Evolutionary conservation across 352 stramenopile species (phyloP), one percentile per base, ranked within the genome.

Genomic region (Globisporangium paroecandrum): DNA sequence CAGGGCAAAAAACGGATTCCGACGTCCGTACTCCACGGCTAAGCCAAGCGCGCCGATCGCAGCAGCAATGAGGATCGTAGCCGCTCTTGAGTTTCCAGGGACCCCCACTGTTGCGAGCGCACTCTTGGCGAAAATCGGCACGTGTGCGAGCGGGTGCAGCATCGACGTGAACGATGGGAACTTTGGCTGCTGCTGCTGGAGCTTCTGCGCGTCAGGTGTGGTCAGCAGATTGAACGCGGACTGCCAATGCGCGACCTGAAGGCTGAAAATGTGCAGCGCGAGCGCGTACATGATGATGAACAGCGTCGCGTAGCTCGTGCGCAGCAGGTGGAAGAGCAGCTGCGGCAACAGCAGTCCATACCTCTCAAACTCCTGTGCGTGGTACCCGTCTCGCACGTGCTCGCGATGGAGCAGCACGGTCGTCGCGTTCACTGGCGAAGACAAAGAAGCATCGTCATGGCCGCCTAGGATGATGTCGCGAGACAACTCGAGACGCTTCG

Each of bases 201-300:
- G 56, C 36, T n/a, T 18, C 10, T 56, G 41, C 2, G 49, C 63
- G 20, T 64, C 65, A 10, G 64, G 24, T 6, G 67, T 66, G n/a
- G 71, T 69, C 25, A 84, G 75, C 12, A 89, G 62, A 25, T 80
- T 75, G 57, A 93, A 93, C 29, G 79, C 74, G 10, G 59, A 75
- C 69, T 95, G 87, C 85, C 83, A 95, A 46, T 81, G 73, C 0
- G 79, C 69, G 9, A 95, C 58, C 71, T 93, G 84, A 10, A 84
- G 68, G 55, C 74, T 76, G 47, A 93, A 76, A 59, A 94, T 87
- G 47, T 90, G 82, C 27, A 93, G 62, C 22, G 74, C 71, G 61
- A 95, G 55, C 13, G 76, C 76, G 58, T 83, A 93, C 75, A 94
- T 87, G 49, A 92, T 71, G 49, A 86, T 77, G 22, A 89, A 71